phyloP scores from a whole-genome alignment of 371 early-diverging fungal genomes.

The Rhizopus sp. region DNA sequence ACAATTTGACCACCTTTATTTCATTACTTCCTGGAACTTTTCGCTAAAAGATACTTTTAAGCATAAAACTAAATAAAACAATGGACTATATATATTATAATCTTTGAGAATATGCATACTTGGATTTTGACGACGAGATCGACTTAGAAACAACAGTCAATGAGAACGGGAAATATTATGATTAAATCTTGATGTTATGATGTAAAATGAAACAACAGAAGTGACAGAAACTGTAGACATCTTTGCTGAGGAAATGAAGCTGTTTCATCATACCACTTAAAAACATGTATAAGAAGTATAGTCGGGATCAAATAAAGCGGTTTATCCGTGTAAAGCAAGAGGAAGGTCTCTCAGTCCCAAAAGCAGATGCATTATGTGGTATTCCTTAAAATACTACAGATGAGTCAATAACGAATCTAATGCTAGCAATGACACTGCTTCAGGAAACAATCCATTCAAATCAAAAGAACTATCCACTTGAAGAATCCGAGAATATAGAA shows the following conservation, averaged over 20 bases:
- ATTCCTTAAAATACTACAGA: conserved; percentile 8
- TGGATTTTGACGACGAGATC: too few relatives aligned
- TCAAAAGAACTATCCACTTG: too few relatives aligned
- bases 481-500: too few relatives aligned
- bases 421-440: conserved; percentile 1
- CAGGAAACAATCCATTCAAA: conserved; percentile 3
- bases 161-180: background rate
- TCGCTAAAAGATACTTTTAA: too few relatives aligned
- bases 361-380: conserved; percentile 7
- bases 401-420: conserved; percentile 4
- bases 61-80: too few relatives aligned
- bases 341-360: conserved; percentile 14
- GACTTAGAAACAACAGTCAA: conserved; percentile 1
- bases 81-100: too few relatives aligned
- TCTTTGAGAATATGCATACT: too few relatives aligned
- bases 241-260: conserved; percentile 94
- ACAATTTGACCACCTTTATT: too few relatives aligned
- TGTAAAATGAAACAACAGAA: conserved; percentile 40
- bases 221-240: conserved; percentile 75
- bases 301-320: conserved; percentile 3
- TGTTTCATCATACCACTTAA: conserved; percentile 36
- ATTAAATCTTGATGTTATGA: conserved; percentile 3
- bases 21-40: too few relatives aligned
- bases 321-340: conserved; percentile 11
- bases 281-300: conserved; percentile 12